These are phyloP conservation scores for Calonectria ilicicola DNA, from an alignment of 2,329 filamentous ascomycete genomes.

Conservation along the genomic window DNA sequence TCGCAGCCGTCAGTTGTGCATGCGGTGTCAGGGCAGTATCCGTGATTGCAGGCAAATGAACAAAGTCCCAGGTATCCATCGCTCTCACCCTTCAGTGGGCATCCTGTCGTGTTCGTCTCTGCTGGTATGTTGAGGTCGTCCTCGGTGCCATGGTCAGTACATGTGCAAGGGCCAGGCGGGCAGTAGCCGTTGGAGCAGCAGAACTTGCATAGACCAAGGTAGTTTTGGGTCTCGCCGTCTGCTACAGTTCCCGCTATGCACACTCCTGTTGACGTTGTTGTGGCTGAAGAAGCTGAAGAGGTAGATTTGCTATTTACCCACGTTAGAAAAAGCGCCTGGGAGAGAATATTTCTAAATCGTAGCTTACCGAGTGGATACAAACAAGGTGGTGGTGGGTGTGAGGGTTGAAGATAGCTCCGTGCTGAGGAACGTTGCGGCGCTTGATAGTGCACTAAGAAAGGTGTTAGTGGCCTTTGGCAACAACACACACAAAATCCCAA, in stretches of 20 bases:
- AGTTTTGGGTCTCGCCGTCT: slow-evolving; percentile 20
- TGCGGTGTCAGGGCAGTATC: slow-evolving; percentile 13
- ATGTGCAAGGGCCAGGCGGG: slow-evolving; percentile 23
- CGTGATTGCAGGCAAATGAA: slow-evolving; percentile 26
- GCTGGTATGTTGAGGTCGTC: neutral
- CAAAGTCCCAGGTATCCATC: slow-evolving; percentile 16
- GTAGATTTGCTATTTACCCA: neutral
- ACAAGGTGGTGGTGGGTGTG: neutral
- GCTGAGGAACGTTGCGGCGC: neutral
- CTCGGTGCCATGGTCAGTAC: neutral
- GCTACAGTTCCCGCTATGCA: slow-evolving; percentile 24
- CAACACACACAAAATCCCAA: neutral
- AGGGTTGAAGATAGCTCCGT: neutral
- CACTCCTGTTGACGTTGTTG: slow-evolving; percentile 10
- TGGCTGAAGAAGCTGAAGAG: neutral
- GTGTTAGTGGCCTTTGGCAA: neutral
- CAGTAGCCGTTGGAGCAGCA: slow-evolving; percentile 29
- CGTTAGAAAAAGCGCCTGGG: neutral
- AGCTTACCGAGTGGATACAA: neutral
- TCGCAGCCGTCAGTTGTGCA: slow-evolving; percentile 19
- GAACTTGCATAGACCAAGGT: slow-evolving; percentile 27
- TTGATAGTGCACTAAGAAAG: neutral
- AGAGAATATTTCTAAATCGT: neutral
- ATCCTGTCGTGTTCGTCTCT: slow-evolving; percentile 2
- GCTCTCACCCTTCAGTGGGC: slow-evolving; percentile 11